Percentiles rank a stretch among this genome's conserved stretches.
These are phyloP conservation scores for Suillus luteus DNA, from an alignment of 768 basidiomycete species.

Conservation along the genomic window DNA sequence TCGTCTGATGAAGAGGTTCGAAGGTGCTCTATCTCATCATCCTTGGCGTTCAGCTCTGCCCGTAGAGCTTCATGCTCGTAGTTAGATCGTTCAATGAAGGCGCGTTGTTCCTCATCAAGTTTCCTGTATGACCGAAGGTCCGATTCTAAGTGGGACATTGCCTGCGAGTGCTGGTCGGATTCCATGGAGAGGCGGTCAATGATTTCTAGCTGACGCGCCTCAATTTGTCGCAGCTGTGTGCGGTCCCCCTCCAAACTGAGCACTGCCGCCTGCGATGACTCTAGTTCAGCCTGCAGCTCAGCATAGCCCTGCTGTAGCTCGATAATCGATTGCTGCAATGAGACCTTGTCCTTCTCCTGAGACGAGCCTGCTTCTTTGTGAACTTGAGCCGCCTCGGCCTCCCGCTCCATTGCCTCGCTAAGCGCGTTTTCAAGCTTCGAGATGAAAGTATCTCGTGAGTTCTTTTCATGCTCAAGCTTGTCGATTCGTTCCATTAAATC, in stretches of 20 bases:
- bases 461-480: conserved; percentile 52
- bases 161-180: conserved; percentile 52
- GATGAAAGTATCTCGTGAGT: conserved; percentile 57
- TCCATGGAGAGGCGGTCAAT: conserved; percentile 52
- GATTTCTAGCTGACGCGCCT: conserved; percentile 56
- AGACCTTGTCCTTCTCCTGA: conserved; percentile 54
- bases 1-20: conserved; percentile 42
- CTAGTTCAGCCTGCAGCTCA: conserved; percentile 64
- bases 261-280: conserved; percentile 51
- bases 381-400: conserved; percentile 46
- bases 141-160: conserved; percentile 50
- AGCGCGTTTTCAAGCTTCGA: conserved; percentile 61
- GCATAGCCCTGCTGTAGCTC: conserved; percentile 66
- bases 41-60: conserved; percentile 58
- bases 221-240: conserved; percentile 56
- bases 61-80: conserved; percentile 74
- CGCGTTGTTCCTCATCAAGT: conserved; percentile 60
- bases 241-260: conserved; percentile 68
- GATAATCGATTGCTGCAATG: conserved; percentile 49
- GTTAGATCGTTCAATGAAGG: conserved; percentile 62
- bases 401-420: conserved; percentile 54
- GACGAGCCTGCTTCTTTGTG: conserved; percentile 46
- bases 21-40: conserved; percentile 66
- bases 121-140: conserved; percentile 52
- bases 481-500: conserved; percentile 68